Percentiles rank a stretch among this genome's conserved stretches.
Evolutionary conservation across 2,329 filamentous ascomycete genomes (phyloP).

Genomic region (Penicillium hesseltinei): DNA sequence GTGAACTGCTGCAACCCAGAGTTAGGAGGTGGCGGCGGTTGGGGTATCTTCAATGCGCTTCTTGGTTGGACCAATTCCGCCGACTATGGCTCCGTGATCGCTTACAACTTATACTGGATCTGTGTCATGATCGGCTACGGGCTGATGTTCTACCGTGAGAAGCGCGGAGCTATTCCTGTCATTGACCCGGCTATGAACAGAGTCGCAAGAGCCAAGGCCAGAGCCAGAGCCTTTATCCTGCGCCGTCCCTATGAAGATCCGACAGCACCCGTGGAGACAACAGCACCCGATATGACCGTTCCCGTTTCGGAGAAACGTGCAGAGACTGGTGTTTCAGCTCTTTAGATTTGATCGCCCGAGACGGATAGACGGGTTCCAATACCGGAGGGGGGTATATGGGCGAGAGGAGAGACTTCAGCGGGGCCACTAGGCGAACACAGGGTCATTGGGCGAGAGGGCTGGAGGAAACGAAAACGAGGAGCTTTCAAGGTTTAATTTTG

Average conservation of each 20-base stretch:
- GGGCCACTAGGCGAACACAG: not conserved
- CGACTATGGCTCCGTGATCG: conserved; percentile 80
- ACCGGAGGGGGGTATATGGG: not conserved
- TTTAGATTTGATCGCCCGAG: not conserved
- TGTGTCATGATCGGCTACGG: conserved; percentile 20
- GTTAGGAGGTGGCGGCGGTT: conserved; percentile 70
- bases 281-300: not conserved
- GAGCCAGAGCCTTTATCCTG: conserved; percentile 18
- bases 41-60: conserved; percentile 83
- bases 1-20: conserved; percentile 79
- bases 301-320: not conserved
- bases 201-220: conserved; percentile 11
- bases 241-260: conserved; percentile 11
- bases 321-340: not conserved
- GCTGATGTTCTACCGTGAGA: conserved; percentile 21
- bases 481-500: not conserved
- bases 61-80: conserved; percentile 86
- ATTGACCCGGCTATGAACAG: conserved; percentile 17
- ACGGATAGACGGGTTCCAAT: not conserved
- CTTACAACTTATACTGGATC: conserved; percentile 82
- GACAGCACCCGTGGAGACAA: not conserved
- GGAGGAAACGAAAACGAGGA: not conserved
- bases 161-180: conserved; percentile 17
- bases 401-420: not conserved
- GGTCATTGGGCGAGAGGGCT: not conserved